Conservation (phyloP, 106 monocot species). For the Phalaenopsis aphrodite region DNA sequence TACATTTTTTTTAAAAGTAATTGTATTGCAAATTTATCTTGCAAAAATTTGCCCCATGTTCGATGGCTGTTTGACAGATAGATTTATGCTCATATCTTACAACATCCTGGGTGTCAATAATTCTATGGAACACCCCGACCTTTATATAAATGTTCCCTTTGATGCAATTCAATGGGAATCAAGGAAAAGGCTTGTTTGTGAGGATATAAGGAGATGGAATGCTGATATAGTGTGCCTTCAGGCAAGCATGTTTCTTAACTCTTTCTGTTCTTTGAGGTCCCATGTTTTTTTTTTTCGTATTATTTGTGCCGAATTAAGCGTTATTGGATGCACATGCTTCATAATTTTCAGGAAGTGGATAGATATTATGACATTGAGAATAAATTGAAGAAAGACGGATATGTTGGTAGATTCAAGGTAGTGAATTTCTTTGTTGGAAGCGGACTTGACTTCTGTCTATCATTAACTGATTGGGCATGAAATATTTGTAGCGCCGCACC, state of each 20-base stretch:
- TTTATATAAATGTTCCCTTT: slow-evolving; percentile 42
- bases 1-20: neutral
- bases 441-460: neutral
- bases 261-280: neutral
- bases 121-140: slow-evolving; percentile 40
- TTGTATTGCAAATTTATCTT: neutral
- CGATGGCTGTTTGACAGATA: slow-evolving; percentile 18
- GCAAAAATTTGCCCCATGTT: neutral
- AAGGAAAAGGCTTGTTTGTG: slow-evolving; percentile 38
- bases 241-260: slow-evolving; percentile 22
- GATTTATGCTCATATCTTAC: slow-evolving; percentile 45
- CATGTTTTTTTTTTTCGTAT: neutral
- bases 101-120: slow-evolving; percentile 63
- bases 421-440: neutral
- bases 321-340: neutral
- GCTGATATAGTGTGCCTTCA: slow-evolving; percentile 73
- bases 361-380: slow-evolving; percentile 35
- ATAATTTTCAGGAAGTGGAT: slow-evolving; percentile 52
- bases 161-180: slow-evolving; percentile 43
- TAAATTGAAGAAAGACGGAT: slow-evolving; percentile 36
- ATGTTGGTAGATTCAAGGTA: slow-evolving; percentile 60
- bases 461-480: neutral
- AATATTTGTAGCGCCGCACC: slow-evolving; percentile 35
- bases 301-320: neutral
- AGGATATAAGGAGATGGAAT: slow-evolving; percentile 39